Conservation (phyloP, 371 early-diverging fungal genomes). For the Syncephalis plumigaleata region DNA sequence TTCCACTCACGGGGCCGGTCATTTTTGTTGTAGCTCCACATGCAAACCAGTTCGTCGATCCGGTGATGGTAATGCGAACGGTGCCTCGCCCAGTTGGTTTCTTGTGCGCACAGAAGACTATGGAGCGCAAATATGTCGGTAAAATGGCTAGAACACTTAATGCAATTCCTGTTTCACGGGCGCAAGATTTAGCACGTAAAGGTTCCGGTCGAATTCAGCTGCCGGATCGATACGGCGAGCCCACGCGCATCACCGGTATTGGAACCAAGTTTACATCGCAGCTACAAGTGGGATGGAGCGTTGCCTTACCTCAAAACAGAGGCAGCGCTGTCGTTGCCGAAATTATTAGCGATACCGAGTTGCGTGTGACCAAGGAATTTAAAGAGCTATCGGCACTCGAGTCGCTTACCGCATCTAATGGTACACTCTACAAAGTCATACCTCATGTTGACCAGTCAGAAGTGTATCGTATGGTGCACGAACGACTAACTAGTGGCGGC, state of each 20-base stretch:
- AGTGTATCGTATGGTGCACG: constrained; percentile 69
- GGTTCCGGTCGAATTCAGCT: constrained; percentile 55
- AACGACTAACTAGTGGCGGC: constrained; percentile 48
- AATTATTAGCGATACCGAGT: constrained; percentile 64
- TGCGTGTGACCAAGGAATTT: constrained; percentile 39
- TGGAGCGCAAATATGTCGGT: constrained; percentile 66
- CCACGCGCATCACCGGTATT: constrained; percentile 41
- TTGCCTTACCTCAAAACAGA: constrained; percentile 39
- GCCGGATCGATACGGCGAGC: constrained; percentile 37
- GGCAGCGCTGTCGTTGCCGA: constrained; percentile 49
- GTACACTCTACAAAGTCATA: constrained; percentile 47
- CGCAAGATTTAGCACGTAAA: constrained; percentile 67
- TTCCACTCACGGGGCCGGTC: constrained; percentile 73
- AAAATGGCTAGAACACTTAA: constrained; percentile 27
- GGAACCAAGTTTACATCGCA: constrained; percentile 53
- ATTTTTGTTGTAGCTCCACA: constrained; percentile 93
- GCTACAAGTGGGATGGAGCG: constrained; percentile 34
- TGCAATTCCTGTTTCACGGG: constrained; percentile 77
- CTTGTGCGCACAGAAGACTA: constrained; percentile 68
- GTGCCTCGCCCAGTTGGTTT: constrained; percentile 66
- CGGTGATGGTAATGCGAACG: constrained; percentile 55
- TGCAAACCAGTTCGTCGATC: constrained; percentile 93
- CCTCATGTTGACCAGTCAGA: constrained; percentile 81
- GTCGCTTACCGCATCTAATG: constrained; percentile 28
- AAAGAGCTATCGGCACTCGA: constrained; percentile 44